Evolutionary conservation across 2,329 filamentous ascomycete species (phyloP), one percentile per base, ranked within the genome.

Genomic region (Fulvia fulva): DNA sequence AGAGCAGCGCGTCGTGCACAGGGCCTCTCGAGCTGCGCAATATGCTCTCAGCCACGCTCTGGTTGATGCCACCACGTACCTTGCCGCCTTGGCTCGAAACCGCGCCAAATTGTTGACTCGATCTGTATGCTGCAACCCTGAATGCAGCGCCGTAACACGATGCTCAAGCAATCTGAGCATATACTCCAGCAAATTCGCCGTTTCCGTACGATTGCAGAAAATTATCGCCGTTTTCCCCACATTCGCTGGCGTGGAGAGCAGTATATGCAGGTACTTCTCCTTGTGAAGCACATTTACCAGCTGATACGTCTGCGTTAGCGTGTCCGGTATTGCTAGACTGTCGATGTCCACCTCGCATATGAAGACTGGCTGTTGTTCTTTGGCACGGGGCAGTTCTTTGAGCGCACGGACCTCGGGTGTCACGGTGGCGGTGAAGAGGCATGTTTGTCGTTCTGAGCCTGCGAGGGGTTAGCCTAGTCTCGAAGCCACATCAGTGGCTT

Each of bases 361-460:
- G 74, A 93, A 96, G 37, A 96, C 86, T 1, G 90, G 87, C 53
- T 84, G 85, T 89, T 88, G 53, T 85, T 85, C 1, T 85, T 81
- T 45, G 85, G 8, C 90, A 87, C 77, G 90, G 84, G 65, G 60
- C 45, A 60, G 52, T 30, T 57, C 55, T 74, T 96, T 94, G 59
- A 97, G 77, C 2, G 90, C 90, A 51, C 90, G 85, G 3, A 99
- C 91, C 77, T 97, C 93, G 2, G 90, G 86, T 0, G 94, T 97
- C 45, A 99, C 87, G 1, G 94, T 99, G 16, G 94, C 94, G 8
- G 94, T 99, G 77, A 99, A 99, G 2, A 99, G 83, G 16, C 96
- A 84, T 0, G 93, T 99, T 74, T 99, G 92, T n/a, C 94, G 84
- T 69, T 90, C 81, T 1, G 82, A 28, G 14, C 37, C 37, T 41